A percentile compares a stretch with the other conserved stretches of the same genome.
These are phyloP conservation scores for Saccharomycopsis sp. DNA, from an alignment of 805 yeast species.

Conservation along the genomic window DNA sequence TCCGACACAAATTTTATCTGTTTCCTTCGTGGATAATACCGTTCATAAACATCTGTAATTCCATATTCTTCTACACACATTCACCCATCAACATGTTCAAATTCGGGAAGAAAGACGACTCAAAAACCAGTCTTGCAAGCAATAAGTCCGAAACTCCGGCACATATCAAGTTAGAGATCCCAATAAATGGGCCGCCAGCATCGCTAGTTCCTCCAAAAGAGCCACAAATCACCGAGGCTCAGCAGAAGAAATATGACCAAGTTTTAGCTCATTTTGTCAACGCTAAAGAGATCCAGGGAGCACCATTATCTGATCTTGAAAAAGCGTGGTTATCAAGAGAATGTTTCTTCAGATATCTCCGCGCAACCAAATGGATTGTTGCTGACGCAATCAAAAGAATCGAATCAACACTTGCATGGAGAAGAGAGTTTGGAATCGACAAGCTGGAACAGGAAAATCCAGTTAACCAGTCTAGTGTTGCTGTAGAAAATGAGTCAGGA, in stretches of 20 bases:
- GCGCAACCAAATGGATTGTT: slow-evolving; percentile 89
- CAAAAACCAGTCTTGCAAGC: background rate
- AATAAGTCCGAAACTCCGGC: background rate
- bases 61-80: no score
- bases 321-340: slow-evolving; percentile 86
- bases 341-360: slow-evolving; percentile 79
- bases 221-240: slow-evolving; percentile 41
- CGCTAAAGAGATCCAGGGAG: background rate
- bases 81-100: slow-evolving; percentile 11
- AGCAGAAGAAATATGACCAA: slow-evolving; percentile 50
- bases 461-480: slow-evolving; percentile 49
- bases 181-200: slow-evolving; percentile 52
- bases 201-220: slow-evolving; percentile 44
- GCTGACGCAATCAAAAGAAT: slow-evolving; percentile 68
- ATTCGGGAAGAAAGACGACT: slow-evolving; percentile 16
- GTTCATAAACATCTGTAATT: no score
- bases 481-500: slow-evolving; percentile 80
- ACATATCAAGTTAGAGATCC: slow-evolving; percentile 34
- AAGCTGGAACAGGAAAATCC: slow-evolving; percentile 38
- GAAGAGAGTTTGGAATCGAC: slow-evolving; percentile 49
- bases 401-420: slow-evolving; percentile 78
- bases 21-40: no score
- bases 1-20: background rate
- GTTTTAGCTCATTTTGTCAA: slow-evolving; percentile 52
- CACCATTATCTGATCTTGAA: slow-evolving; percentile 17